Evolutionary conservation across 768 basidiomycete species (phyloP).

Genomic region (Clavulina sp.): DNA sequence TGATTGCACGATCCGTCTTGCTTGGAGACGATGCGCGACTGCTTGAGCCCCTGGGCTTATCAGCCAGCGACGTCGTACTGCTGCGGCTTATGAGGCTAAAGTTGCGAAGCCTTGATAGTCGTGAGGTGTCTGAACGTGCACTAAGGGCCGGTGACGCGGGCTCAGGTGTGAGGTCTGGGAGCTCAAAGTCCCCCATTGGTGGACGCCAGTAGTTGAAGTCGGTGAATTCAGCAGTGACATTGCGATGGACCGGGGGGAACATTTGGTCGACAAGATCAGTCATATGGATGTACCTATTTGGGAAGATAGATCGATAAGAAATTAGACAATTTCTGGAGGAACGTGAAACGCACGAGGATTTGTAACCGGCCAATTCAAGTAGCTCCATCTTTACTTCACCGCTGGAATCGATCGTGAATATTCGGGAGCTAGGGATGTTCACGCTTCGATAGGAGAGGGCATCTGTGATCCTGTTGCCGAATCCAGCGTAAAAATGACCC

Average conservation of each 20-base stretch:
- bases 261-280: slow-evolving; percentile 99
- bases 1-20: too few relatives aligned
- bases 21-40: too few relatives aligned
- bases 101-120: slow-evolving; percentile 15
- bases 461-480: slow-evolving; percentile 96
- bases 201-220: slow-evolving; percentile 95
- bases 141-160: slow-evolving; percentile 90
- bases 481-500: slow-evolving; percentile 89
- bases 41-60: too few relatives aligned
- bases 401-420: slow-evolving; percentile 90
- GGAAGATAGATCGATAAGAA: not conserved
- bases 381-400: slow-evolving; percentile 96
- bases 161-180: slow-evolving; percentile 51
- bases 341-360: slow-evolving; percentile 55
- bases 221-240: slow-evolving; percentile 78
- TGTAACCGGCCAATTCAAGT: slow-evolving; percentile 90
- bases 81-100: slow-evolving; percentile 4
- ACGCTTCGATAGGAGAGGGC: slow-evolving; percentile 95
- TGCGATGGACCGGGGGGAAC: slow-evolving; percentile 90
- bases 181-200: slow-evolving; percentile 55
- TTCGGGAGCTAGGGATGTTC: slow-evolving; percentile 80
- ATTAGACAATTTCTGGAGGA: not conserved
- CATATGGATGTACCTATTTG: slow-evolving; percentile 86
- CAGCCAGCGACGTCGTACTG: slow-evolving; percentile 16
- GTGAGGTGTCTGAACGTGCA: slow-evolving; percentile 75